Conservation (phyloP, 371 early-diverging fungal genomes). For the Syncephalastrum sp. region DNA sequence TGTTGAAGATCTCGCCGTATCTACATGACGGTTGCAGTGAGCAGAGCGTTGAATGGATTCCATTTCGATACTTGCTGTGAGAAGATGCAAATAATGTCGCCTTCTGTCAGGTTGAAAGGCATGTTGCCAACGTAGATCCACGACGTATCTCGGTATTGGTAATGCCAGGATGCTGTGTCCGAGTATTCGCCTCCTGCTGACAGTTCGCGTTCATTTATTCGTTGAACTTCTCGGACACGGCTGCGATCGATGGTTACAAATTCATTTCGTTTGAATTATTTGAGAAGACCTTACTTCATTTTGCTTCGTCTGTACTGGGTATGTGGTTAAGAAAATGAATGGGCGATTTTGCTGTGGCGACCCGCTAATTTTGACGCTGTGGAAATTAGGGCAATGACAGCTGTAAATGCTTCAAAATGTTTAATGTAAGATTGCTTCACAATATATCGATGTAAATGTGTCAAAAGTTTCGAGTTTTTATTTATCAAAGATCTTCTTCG, state of each 20-base stretch:
- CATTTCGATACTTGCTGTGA: slow-evolving; percentile 70
- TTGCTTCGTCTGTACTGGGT: too few relatives aligned
- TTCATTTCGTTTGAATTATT: too few relatives aligned
- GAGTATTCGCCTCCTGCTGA: slow-evolving; percentile 40
- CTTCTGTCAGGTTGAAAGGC: slow-evolving; percentile 86
- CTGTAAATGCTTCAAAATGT: too few relatives aligned
- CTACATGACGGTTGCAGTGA: slow-evolving; percentile 25
- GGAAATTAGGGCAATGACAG: too few relatives aligned
- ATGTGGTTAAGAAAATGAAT: too few relatives aligned
- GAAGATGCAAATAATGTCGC: slow-evolving; percentile 88
- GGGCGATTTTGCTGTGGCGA: too few relatives aligned
- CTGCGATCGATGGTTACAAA: slow-evolving; percentile 27
- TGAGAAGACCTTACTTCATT: too few relatives aligned
- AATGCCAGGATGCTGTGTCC: slow-evolving; percentile 81
- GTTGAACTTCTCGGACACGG: slow-evolving; percentile 73
- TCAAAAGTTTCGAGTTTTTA: neutral
- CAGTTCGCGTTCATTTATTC: slow-evolving; percentile 68
- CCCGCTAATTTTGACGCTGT: too few relatives aligned
- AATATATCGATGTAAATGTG: neutral
- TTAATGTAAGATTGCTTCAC: too few relatives aligned
- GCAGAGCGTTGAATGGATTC: too few relatives aligned
- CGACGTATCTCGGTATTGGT: slow-evolving; percentile 85
- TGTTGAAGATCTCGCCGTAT: slow-evolving; percentile 88
- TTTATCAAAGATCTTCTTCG: neutral
- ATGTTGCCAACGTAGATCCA: slow-evolving; percentile 90